phyloP scores from a whole-genome alignment of 179 eudicot species.

The Pouteria campechiana region DNA sequence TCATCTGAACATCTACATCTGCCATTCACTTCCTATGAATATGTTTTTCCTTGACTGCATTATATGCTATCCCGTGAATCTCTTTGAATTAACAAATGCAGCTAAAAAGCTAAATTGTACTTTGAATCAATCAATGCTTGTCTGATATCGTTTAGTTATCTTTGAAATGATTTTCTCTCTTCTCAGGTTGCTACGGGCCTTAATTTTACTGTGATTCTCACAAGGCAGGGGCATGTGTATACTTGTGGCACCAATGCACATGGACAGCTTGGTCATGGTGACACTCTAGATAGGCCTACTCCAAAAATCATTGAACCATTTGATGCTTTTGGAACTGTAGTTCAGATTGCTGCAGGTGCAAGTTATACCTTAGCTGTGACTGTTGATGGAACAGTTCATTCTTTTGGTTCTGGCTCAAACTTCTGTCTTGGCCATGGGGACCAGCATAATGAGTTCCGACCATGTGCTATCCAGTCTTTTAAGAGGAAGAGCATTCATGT shows the following conservation, averaged over 20 bases:
- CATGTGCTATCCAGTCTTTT: conserved; percentile 61
- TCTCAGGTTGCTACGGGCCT: conserved; percentile 89
- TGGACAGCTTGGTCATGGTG: conserved; percentile 97
- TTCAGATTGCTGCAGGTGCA: conserved; percentile 83
- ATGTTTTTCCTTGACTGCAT: no score
- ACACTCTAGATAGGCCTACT: conserved; percentile 52
- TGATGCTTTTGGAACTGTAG: conserved; percentile 40
- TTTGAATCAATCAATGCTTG: no score
- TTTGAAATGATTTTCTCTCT: conserved; percentile 1
- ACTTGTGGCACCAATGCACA: conserved; percentile 76
- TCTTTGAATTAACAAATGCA: no score
- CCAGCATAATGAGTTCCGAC: conserved; percentile 70
- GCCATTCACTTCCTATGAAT: no score
- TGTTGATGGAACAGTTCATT: conserved; percentile 56
- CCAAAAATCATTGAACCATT: conserved; percentile 56
- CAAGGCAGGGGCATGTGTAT: conserved; percentile 64
- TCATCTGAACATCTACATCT: no score
- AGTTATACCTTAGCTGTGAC: conserved; percentile 68
- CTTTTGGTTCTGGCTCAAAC: conserved; percentile 82
- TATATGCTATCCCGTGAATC: no score
- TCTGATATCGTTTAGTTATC: no score
- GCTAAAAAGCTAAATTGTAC: no score
- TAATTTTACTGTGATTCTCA: conserved; percentile 79
- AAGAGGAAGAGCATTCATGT: conserved; percentile 67
- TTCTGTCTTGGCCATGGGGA: conserved; percentile 98